Conservation (phyloP, 768 basidiomycete genomes). For the Amanita inopinata region DNA sequence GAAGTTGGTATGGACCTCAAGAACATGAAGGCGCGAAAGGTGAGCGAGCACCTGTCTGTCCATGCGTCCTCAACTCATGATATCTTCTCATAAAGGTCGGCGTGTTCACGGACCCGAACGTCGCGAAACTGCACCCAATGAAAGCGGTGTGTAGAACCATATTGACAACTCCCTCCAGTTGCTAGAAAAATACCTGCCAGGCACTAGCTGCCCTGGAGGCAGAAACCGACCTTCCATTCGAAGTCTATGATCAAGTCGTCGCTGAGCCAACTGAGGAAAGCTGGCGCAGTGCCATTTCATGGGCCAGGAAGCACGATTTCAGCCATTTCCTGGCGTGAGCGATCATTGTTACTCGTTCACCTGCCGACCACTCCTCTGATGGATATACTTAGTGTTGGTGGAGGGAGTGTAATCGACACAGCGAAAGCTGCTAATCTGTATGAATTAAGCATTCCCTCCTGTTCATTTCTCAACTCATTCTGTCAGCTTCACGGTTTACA, state of each 20-base stretch:
- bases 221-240: constrained; percentile 67
- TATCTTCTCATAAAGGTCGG: constrained; percentile 53
- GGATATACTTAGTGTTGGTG: constrained; percentile 58
- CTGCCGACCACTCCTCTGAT: background rate
- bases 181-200: constrained; percentile 24
- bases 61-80: constrained; percentile 4
- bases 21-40: constrained; percentile 88
- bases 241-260: constrained; percentile 72
- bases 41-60: constrained; percentile 16
- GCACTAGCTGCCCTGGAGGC: constrained; percentile 72
- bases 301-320: constrained; percentile 80
- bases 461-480: constrained; percentile 3
- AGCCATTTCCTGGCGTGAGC: constrained; percentile 87
- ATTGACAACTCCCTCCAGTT: constrained; percentile 2
- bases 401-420: constrained; percentile 94
- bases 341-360: background rate
- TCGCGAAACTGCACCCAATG: constrained; percentile 77
- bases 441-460: constrained; percentile 10
- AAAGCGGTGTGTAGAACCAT: constrained; percentile 50
- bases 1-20: constrained; percentile 93
- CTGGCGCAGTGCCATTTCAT: constrained; percentile 81
- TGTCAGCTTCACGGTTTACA: constrained; percentile 77
- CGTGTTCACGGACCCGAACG: constrained; percentile 86
- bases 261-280: constrained; percentile 90
- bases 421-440: constrained; percentile 92